phyloP scores from a whole-genome alignment of 2,329 filamentous ascomycete species.

The Aspergillus sp. region DNA sequence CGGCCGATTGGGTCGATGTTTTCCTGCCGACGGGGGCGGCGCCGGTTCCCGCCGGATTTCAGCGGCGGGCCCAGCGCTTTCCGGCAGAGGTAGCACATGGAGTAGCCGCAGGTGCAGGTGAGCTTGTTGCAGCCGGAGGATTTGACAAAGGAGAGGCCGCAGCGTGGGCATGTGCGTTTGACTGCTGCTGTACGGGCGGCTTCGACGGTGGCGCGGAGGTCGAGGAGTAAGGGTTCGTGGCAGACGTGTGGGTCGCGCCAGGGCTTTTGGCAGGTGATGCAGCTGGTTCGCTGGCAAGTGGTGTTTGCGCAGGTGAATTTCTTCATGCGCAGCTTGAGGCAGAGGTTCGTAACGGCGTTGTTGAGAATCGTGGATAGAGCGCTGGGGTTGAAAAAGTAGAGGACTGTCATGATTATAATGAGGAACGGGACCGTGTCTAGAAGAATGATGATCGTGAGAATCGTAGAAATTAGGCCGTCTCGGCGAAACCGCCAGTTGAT shows the following conservation, averaged over 20 bases:
- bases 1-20: conserved; percentile 49
- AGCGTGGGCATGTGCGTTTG: conserved; percentile 92
- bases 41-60: conserved; percentile 15
- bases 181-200: conserved; percentile 91
- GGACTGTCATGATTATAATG: conserved; percentile 59
- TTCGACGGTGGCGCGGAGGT: conserved; percentile 86
- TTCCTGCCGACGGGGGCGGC: conserved; percentile 22
- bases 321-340: conserved; percentile 71
- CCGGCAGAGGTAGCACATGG: conserved; percentile 97
- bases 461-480: conserved; percentile 60
- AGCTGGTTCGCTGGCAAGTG: conserved; percentile 71
- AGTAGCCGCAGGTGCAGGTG: conserved; percentile 92
- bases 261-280: conserved; percentile 77
- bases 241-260: conserved; percentile 92
- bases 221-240: conserved; percentile 79
- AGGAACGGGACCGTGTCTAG: conserved; percentile 51
- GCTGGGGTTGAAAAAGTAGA: conserved; percentile 60
- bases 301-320: conserved; percentile 78
- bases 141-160: conserved; percentile 91
- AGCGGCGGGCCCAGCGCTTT: conserved; percentile 57
- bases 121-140: conserved; percentile 95
- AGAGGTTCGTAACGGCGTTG: conserved; percentile 67
- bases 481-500: conserved; percentile 62
- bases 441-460: conserved; percentile 49
- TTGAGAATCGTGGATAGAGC: conserved; percentile 57